Base-by-base conservation (phyloP, 2,329 filamentous ascomycete species). In the Penicillium sp. region DNA sequence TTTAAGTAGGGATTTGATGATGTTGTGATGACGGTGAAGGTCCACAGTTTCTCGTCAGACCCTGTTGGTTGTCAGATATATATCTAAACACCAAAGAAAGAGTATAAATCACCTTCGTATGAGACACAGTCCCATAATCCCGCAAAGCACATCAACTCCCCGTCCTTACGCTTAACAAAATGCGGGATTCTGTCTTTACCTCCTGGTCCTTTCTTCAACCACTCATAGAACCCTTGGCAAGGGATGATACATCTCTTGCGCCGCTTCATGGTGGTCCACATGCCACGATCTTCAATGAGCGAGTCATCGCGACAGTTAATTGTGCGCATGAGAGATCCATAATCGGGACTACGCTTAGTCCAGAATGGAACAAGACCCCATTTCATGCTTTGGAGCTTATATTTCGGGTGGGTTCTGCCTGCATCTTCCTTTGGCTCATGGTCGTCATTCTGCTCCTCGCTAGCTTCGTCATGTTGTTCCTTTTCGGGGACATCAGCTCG, bases 301-400 rank as follows among this genome's bases (percentile, higher is more conserved):
- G 91, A 95, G 74, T 98, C 93, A 69, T 93, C 90, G 3, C 93
- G 87, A 72, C 93, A 98, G 75, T 99, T 98, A 74, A 98, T 98
- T 0, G 92, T 96, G 69, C 89, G 91, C 80, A 96, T 82, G 73
- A 91, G 81, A 1, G 86, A 86, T 26, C 84, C 82, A 68, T 95
- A 93, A 68, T 91, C 86, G 0, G 91, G 90, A 52, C 87, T 87
- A 13, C 88, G 83, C 77, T 93, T 96, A 3, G 90, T 96, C 93
- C 93, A 98, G 74, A 89, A 96, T 0, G 95, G 93, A 14, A 98
- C 82, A 7, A 99, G 82, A 0, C 93, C 95, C 95, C 95, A 99
- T 82, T 91, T 93, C 90, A 98, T 98, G 2, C 87, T 82, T 72
- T 97, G 92, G 9, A 99, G 79, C 73, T 90, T 93, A 78, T 96